Evolutionary conservation across 805 yeast genomes (phyloP).

Genomic region (Wickerhamomyces rabaulensis): DNA sequence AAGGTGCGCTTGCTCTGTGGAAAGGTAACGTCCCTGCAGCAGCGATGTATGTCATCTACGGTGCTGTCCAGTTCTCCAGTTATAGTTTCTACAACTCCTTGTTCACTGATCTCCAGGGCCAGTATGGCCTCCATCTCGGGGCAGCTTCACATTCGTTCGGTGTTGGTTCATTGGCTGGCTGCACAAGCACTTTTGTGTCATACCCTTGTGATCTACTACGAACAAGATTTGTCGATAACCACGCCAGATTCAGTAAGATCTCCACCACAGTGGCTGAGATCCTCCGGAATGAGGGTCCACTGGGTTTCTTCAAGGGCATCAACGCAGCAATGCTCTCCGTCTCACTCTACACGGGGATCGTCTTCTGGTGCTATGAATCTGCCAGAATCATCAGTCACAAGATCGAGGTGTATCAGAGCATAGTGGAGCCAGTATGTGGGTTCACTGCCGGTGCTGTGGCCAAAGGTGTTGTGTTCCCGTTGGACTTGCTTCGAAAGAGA

Average conservation of each 20-base stretch:
- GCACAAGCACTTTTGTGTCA: conserved; percentile 62
- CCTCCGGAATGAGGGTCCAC: conserved; percentile 34
- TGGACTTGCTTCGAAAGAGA: conserved; percentile 78
- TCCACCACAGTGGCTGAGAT: conserved; percentile 28
- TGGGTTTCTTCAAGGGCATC: conserved; percentile 46
- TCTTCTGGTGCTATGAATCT: conserved; percentile 65
- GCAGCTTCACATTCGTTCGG: conserved; percentile 34
- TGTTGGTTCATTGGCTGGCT: conserved; percentile 77
- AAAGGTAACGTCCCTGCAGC: conserved; percentile 95
- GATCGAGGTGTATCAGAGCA: conserved; percentile 10
- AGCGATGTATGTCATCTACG: conserved; percentile 76
- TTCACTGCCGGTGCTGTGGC: conserved; percentile 71
- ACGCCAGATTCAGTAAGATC: conserved; percentile 20
- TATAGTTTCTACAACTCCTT: conserved; percentile 50
- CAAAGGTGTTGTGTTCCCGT: conserved; percentile 74
- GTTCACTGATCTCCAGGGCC: conserved; percentile 29
- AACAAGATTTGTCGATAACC: conserved; percentile 59
- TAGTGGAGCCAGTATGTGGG: conserved; percentile 56
- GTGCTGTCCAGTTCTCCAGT: conserved; percentile 77
- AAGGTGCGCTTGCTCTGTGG: conserved; percentile 82
- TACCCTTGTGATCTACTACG: conserved; percentile 91
- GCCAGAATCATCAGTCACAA: conserved; percentile 14
- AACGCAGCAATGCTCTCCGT: conserved; percentile 52
- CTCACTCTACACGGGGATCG: conserved; percentile 65
- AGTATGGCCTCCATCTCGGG: conserved; percentile 10